phyloP scores from a whole-genome alignment of 2,329 filamentous ascomycete species.

The Cordyceps militaris region DNA sequence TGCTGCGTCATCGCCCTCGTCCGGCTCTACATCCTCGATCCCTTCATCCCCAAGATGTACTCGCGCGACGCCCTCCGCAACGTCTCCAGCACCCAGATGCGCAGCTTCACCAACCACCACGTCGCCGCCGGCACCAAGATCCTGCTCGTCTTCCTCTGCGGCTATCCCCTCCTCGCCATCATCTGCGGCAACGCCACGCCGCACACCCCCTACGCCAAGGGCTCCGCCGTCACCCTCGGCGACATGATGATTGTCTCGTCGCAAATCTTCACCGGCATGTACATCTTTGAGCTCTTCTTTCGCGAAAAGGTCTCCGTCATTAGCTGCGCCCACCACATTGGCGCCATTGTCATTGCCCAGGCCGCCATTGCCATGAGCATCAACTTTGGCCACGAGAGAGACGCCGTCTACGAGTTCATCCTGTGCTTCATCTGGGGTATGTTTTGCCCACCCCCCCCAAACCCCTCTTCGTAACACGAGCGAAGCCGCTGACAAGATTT shows the following conservation, averaged over 20 bases:
- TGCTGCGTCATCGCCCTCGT: slow-evolving; percentile 11
- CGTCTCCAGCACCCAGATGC: not conserved
- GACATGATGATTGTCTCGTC: slow-evolving; percentile 12
- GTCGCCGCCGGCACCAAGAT: slow-evolving; percentile 12
- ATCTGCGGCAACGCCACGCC: slow-evolving; percentile 2
- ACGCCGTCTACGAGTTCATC: slow-evolving; percentile 13
- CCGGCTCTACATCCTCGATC: slow-evolving; percentile 11
- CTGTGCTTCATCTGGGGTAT: slow-evolving; percentile 14
- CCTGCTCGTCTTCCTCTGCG: slow-evolving; percentile 8
- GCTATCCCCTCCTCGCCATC: slow-evolving; percentile 12
- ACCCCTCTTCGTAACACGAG: no score
- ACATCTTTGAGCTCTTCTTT: slow-evolving; percentile 13
- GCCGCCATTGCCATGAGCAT: slow-evolving; percentile 12
- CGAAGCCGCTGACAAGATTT: not conserved
- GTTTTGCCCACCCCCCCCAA: not conserved
- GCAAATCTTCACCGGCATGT: slow-evolving; percentile 11
- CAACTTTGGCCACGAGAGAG: slow-evolving; percentile 8
- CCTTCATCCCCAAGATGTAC: slow-evolving; percentile 7
- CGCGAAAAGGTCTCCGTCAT: slow-evolving; percentile 13
- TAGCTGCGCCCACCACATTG: slow-evolving; percentile 13
- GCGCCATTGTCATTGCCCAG: slow-evolving; percentile 13
- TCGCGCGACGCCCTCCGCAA: not conserved
- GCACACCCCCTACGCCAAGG: slow-evolving; percentile 8
- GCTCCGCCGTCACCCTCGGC: slow-evolving; percentile 5
- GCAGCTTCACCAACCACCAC: slow-evolving; percentile 13